Base-by-base conservation (phyloP, 345 rosid species). In the Euclidium syriacum region DNA sequence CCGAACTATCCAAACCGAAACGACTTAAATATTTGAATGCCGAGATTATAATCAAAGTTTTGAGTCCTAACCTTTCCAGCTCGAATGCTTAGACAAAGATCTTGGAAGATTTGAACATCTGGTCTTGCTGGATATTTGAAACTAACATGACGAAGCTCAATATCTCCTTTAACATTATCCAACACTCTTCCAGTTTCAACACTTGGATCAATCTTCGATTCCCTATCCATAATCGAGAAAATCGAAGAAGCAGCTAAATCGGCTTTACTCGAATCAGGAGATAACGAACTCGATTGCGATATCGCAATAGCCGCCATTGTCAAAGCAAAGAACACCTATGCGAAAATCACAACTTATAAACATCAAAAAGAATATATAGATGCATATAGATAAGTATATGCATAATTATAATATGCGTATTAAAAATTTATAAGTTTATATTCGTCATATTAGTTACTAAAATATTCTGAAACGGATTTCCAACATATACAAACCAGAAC, bases 271-370 rank as follows among this genome's bases (percentile, higher is more conserved):
- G 88, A 77, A 73, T 88, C 90, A 10, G 90, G 79, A 63, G 81
- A 70, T 16, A 87, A 17, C 12, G 91, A 75, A 69, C 97, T 90
- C 41, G 87, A 68, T 16, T 83, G 95, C 54, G 95, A 77, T 29
- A 90, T 83, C 44, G 79, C 92, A 2, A 79, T 6, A 5, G 86
- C 74, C 5, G 90, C 81, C 86, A 85, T 72, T 16, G 86, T 77
- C 59, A 90, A 68, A 55, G 95, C 90, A 60, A 90, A 86, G 77
- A 86, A 85, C 20, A 86, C 95, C 95, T 90, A n/a, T n/a, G n/a
- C n/a, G n/a, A n/a, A n/a, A n/a, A n/a, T n/a, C n/a, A 52, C 29
- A 43, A 20, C 27, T 24, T 42, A 48, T 8, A 51, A 65, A 50
- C 38, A 65, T 46, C 4, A 25, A 0, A n/a, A 64, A 0, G 22